Evolutionary conservation across 116 monocot species (phyloP).

Genomic region (Dioscorea cayenensis): DNA sequence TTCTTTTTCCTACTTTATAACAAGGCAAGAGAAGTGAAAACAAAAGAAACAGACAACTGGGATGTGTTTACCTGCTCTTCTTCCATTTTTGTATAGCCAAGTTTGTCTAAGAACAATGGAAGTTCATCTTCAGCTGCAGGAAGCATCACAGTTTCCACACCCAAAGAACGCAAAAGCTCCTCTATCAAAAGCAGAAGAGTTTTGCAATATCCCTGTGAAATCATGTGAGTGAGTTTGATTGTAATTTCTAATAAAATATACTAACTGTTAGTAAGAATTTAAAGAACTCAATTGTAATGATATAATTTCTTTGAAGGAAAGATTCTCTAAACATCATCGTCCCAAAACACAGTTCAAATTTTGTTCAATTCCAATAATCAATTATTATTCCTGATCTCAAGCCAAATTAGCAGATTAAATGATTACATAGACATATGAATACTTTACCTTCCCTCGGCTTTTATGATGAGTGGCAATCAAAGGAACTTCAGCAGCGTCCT

Average conservation of each 20-base stretch:
- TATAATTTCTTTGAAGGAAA: neutral
- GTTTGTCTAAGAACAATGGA: constrained; percentile 44
- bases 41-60: neutral
- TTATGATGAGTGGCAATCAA: constrained; percentile 28
- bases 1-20: neutral
- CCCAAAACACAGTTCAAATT: neutral
- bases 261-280: neutral
- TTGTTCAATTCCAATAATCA: neutral
- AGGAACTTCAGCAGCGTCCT: constrained; percentile 43
- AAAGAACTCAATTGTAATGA: neutral
- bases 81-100: constrained; percentile 42
- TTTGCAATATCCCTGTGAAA: constrained; percentile 45
- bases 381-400: neutral
- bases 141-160: constrained; percentile 37
- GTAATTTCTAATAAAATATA: neutral
- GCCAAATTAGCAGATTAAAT: no score
- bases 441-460: constrained; percentile 30
- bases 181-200: constrained; percentile 40
- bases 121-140: constrained; percentile 35
- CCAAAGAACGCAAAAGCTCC: constrained; percentile 22
- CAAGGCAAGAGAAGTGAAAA: neutral
- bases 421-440: neutral
- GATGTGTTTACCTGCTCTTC: constrained; percentile 24
- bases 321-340: neutral
- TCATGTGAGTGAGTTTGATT: neutral